Base-by-base conservation (phyloP, 805 yeast species). In the Dipodascus albidus region DNA sequence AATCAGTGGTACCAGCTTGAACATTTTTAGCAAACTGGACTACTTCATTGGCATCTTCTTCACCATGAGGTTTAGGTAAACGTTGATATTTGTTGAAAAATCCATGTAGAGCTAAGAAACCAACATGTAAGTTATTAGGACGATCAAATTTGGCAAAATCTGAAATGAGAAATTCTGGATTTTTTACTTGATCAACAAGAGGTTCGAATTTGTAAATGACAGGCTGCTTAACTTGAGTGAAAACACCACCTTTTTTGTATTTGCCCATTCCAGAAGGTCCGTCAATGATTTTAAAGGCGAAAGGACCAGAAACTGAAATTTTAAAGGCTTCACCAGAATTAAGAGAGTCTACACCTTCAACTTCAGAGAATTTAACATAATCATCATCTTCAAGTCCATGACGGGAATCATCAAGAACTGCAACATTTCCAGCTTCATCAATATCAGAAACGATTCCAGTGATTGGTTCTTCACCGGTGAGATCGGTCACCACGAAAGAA, bases 121-220 rank as follows among this genome's bases (percentile, higher is more conserved):
- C 99, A 58, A 91, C 70, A 67, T 93, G 99, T 59, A 85, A 78
- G 71, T 87, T 96, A 21, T 83, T 78, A 15, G 97, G 93, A 64
- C 96, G 83, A 63, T 88, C 96, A 61, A 91, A 85, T 69, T 93
- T 93, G 55, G 97, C 96, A 67, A 81, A 93, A 67, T 93, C 99
- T 15, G 97, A 82, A 57, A 77, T 75, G 42, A 86, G 65, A 62
- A 72, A 85, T 64, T 87, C 96, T 2, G 99, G 99, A 14, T 73
- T 69, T n/a, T 70, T 65, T 58, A 93, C 70, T 64, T 87, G 95
- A 47, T 77, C 73, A 49, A 69, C 62, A 56, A 91, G 74, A 6
- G 85, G 70, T 66, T 85, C 77, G 69, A 86, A 93, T 3, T 76
- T 66, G 21, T 84, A 59, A 23, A 72, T 74, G 50, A 67, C 69